phyloP scores from a whole-genome alignment of 108 stramenopile species.

The Skeletonema costatum region DNA sequence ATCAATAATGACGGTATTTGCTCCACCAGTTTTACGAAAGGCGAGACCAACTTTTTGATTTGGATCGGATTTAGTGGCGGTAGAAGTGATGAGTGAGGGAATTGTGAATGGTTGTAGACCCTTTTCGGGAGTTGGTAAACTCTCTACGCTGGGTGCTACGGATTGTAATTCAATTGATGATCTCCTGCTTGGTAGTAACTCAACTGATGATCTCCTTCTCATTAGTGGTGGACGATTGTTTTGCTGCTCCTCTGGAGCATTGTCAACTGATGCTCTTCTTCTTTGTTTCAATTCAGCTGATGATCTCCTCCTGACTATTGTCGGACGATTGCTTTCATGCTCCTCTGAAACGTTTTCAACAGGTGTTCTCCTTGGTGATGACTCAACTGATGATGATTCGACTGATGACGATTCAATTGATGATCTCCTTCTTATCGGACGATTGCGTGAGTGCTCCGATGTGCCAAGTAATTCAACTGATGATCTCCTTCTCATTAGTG shows the following conservation, averaged over 20 bases:
- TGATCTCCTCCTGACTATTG: not conserved
- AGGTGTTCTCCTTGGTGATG: no score
- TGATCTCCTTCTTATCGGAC: no score
- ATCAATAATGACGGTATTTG: conserved; percentile 21
- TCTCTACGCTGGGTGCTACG: not conserved
- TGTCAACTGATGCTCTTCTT: no score
- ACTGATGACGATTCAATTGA: no score
- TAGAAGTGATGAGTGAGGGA: conserved; percentile 17
- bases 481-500: no score
- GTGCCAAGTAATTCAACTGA: no score
- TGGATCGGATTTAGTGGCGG: conserved; percentile 17
- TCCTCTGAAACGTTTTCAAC: not conserved
- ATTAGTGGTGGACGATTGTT: not conserved
- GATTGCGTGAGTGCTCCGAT: no score
- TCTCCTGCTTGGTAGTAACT: no score
- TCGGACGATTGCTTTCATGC: not conserved
- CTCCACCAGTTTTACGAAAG: conserved; percentile 33
- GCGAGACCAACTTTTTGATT: conserved; percentile 36
- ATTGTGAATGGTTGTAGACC: conserved; percentile 26
- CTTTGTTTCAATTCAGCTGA: no score
- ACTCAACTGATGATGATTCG: no score
- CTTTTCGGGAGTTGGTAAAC: conserved; percentile 7
- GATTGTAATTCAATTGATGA: not conserved
- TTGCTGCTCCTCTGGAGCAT: not conserved
- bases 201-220: not conserved